Base-by-base conservation (phyloP, 495 filamentous ascomycete genomes). In the Penicillium argentinense region DNA sequence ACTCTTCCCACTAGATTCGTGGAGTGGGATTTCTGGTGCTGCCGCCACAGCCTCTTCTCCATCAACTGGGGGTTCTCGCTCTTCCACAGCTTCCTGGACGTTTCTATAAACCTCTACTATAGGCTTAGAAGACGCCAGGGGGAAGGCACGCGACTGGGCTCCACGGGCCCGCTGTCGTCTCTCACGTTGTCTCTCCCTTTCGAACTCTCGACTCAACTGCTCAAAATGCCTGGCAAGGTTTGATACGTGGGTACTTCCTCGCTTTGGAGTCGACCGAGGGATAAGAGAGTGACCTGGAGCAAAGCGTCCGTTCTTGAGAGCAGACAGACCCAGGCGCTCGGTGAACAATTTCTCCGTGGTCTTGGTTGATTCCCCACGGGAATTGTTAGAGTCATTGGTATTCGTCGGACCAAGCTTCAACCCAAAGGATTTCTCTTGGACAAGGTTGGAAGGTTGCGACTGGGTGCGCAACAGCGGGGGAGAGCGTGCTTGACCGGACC, bases 41-140 rank as follows among this genome's bases (percentile, higher is more conserved):
- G 64, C 43, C 5, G 58, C 41, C 38, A 63, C 38, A 12, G 67
- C 49, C 21, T 72, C 69, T 39, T 69, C 53, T 76, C 82, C 54
- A 47, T 95, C 89, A 40, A 88, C 88, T 2, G 76, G 78, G 22
- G 84, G 81, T n/a, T 83, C 85, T 30, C 79, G 79, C 57, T 95
- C 91, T 50, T 88, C 87, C 5, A 97, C 91, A 26, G 95, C 93
- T 60, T 97, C 91, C 49, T 87, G 81, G 9, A 95, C 88, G 58
- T 96, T 91, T 49, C 85, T 82, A 62, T 96, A 99, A 34, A 99
- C 89, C 63, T 96, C 89, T 12, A 99, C 92, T 51, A 95, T 91
- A 1, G 95, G 90, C 60, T 90, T 93, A 17, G 92, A 95, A n/a
- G 89, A 90, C 11, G 90, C 85, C 45, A 91, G 81, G 12, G 92